Percentiles rank a stretch among this genome's conserved stretches.
phyloP scores from a whole-genome alignment of 1,284 basidiomycete species.

The Boletus sp. region DNA sequence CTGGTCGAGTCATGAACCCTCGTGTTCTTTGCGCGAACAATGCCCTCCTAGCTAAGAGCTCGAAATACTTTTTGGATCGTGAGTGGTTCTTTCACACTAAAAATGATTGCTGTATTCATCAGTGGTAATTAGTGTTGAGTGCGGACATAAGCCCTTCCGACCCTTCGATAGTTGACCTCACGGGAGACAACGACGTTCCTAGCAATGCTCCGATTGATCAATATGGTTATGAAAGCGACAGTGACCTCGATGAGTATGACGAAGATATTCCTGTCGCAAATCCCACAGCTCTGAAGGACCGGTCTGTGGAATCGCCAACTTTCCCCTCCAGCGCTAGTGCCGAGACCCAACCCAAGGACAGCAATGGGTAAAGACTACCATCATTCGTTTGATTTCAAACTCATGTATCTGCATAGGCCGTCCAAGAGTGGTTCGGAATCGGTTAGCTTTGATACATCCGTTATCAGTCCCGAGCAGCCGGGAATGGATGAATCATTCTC shows the following conservation, averaged over 20 bases:
- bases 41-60: constrained; percentile 15
- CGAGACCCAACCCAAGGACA: too few species aligned
- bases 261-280: background rate
- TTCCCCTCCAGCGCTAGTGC: too few species aligned
- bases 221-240: background rate
- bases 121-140: background rate
- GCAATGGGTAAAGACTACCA: too few species aligned
- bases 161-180: background rate
- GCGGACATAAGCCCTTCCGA: background rate
- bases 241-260: background rate
- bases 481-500: too few species aligned
- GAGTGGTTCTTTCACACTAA: background rate
- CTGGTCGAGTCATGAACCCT: constrained; percentile 10
- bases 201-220: background rate
- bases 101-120: background rate
- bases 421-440: too few species aligned
- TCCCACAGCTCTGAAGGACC: background rate
- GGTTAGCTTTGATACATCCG: too few species aligned
- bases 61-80: constrained; percentile 26
- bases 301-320: too few species aligned
- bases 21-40: constrained; percentile 25
- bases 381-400: too few species aligned
- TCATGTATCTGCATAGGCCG: too few species aligned
- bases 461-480: too few species aligned
- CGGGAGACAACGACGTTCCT: background rate